Evolutionary conservation across 306 rosid genomes (phyloP).

Genomic region (Inga leiocalycina): DNA sequence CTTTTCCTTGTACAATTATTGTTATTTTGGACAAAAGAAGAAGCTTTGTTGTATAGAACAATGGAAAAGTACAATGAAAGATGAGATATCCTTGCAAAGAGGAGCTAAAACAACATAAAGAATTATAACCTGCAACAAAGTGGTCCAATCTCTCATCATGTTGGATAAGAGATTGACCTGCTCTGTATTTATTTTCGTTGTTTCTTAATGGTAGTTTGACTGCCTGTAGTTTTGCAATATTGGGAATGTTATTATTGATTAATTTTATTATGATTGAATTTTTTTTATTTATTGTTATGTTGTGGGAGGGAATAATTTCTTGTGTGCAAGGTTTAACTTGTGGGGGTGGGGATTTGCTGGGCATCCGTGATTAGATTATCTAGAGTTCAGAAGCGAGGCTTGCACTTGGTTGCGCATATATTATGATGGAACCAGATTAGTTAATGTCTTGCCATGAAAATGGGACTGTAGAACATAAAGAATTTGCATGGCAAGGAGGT

Average conservation of each 20-base stretch:
- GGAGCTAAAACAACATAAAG: background rate
- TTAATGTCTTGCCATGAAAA: background rate
- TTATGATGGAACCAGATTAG: background rate
- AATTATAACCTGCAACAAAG: background rate
- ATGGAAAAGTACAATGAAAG: background rate
- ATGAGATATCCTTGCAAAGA: background rate
- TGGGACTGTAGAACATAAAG: background rate
- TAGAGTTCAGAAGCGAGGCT: background rate
- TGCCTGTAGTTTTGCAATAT: constrained; percentile 1
- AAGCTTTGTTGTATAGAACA: background rate
- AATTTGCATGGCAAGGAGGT: background rate
- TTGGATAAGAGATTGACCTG: background rate
- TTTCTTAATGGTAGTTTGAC: background rate
- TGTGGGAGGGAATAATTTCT: background rate
- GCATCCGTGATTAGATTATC: background rate
- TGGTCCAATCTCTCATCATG: background rate
- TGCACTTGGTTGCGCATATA: constrained; percentile 3
- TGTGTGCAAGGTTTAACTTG: background rate
- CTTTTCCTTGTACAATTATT: background rate
- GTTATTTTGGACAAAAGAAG: background rate
- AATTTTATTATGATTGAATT: background rate
- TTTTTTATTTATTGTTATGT: background rate
- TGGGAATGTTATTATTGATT: background rate
- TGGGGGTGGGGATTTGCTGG: background rate
- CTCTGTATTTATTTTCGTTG: background rate